These are phyloP conservation scores for Wickerhamiella domercqiae DNA, from an alignment of 805 yeast species.

Conservation along the genomic window DNA sequence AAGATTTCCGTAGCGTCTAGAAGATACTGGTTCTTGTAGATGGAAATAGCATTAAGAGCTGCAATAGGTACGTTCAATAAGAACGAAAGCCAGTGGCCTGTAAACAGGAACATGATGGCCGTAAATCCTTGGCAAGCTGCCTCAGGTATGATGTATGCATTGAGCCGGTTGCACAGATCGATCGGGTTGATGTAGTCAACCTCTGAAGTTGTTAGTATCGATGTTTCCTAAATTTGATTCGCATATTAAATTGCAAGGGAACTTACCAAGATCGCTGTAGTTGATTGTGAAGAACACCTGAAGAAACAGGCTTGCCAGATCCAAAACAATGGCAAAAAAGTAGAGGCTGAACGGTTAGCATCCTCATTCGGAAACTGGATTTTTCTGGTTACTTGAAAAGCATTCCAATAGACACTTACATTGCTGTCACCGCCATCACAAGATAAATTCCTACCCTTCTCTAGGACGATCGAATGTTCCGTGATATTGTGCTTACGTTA, in stretches of 20 bases:
- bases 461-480: too few species aligned
- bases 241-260: constrained; percentile 22
- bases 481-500: too few species aligned
- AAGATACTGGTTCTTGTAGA: constrained; percentile 62
- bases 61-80: constrained; percentile 71
- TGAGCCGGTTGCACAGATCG: constrained; percentile 84
- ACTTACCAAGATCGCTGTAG: constrained; percentile 70
- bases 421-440: not conserved
- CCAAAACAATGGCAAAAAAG: constrained; percentile 52
- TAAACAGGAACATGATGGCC: constrained; percentile 54
- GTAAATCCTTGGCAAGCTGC: constrained; percentile 59
- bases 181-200: constrained; percentile 87
- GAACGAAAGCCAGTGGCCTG: constrained; percentile 88
- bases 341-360: constrained; percentile 19
- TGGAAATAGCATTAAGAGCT: constrained; percentile 67
- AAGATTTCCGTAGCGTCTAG: constrained; percentile 97
- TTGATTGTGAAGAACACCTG: constrained; percentile 92
- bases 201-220: constrained; percentile 8
- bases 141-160: constrained; percentile 75
- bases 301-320: constrained; percentile 74
- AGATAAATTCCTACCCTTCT: too few species aligned
- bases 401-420: not conserved
- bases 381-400: not conserved
- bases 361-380: not conserved
- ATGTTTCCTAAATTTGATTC: not conserved